Evolutionary conservation across 768 basidiomycete genomes (phyloP).

Genomic region (Xerocomellus chrysenteron): DNA sequence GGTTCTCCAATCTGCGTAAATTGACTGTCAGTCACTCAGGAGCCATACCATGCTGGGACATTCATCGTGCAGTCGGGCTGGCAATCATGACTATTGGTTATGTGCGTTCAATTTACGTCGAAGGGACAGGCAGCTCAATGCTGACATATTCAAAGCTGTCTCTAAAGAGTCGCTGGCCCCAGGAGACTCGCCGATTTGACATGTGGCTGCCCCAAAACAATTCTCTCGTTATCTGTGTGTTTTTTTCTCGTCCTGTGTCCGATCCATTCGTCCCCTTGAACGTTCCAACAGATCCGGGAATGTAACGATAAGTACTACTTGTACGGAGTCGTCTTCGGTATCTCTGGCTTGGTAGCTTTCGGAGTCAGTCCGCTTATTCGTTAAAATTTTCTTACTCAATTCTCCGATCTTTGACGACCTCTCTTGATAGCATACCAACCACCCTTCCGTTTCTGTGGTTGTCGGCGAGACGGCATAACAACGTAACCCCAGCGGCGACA

Average conservation of each 20-base stretch:
- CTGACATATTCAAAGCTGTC: constrained; percentile 9
- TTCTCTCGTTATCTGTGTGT: constrained; percentile 2
- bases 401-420: not conserved
- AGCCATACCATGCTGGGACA: not conserved
- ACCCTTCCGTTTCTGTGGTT: constrained; percentile 10
- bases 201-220: constrained; percentile 29
- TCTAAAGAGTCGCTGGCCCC: not conserved
- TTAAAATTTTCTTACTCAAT: constrained; percentile 13
- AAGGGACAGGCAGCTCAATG: constrained; percentile 2
- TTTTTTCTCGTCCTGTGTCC: not conserved
- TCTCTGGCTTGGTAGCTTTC: constrained; percentile 1
- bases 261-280: constrained; percentile 19
- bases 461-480: constrained; percentile 10
- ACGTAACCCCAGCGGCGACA: constrained; percentile 16
- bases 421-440: not conserved
- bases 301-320: not conserved
- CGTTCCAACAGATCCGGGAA: constrained; percentile 19
- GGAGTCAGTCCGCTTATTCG: constrained; percentile 1
- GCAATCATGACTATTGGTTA: constrained; percentile 4
- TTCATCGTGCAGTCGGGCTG: not conserved
- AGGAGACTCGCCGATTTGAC: constrained; percentile 8
- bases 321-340: not conserved
- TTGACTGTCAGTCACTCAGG: constrained; percentile 7
- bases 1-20: constrained; percentile 6
- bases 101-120: constrained; percentile 23